Conservation (phyloP, 2,329 filamentous ascomycete species). For the Blumeria graminis region DNA sequence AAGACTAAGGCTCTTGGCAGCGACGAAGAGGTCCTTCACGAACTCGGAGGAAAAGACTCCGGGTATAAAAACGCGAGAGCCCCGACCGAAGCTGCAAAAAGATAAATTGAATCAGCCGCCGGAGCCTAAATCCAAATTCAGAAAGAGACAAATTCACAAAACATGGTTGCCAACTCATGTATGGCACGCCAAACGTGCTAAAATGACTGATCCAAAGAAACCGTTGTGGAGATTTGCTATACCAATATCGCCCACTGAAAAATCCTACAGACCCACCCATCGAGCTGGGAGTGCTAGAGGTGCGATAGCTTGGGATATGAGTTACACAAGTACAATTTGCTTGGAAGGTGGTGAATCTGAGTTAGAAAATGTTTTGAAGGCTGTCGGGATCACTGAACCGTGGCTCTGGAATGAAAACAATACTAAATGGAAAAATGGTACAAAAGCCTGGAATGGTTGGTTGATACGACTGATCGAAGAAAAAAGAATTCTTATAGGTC, state of each 20-base stretch:
- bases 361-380: constrained; percentile 40
- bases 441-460: constrained; percentile 32
- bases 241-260: constrained; percentile 65
- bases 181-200: constrained; percentile 79
- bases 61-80: constrained; percentile 18
- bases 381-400: constrained; percentile 35
- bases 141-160: constrained; percentile 68
- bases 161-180: constrained; percentile 88
- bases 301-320: constrained; percentile 75
- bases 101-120: constrained; percentile 42
- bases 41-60: constrained; percentile 11
- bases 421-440: constrained; percentile 45
- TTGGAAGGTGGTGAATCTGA: constrained; percentile 42
- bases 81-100: constrained; percentile 43
- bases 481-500: constrained; percentile 36
- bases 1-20: constrained; percentile 38
- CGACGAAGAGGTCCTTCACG: constrained; percentile 24
- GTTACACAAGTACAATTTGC: constrained; percentile 73
- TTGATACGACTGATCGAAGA: constrained; percentile 30
- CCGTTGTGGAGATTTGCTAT: constrained; percentile 81
- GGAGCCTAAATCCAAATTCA: constrained; percentile 42
- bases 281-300: constrained; percentile 52
- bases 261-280: constrained; percentile 73
- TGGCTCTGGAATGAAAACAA: constrained; percentile 38
- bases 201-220: constrained; percentile 56